Conservation (phyloP, 169 alveolate species). For the Plasmodium vinckei region DNA sequence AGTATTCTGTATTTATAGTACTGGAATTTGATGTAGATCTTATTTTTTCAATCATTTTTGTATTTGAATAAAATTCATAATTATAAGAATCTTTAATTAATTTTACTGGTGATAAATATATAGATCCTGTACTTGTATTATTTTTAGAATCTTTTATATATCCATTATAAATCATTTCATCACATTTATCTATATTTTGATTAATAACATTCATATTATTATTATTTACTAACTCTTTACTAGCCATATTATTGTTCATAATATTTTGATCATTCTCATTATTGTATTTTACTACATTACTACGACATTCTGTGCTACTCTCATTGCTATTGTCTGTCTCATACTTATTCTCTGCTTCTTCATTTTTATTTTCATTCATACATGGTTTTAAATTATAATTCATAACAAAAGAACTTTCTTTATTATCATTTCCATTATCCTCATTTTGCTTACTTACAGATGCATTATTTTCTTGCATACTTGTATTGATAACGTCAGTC, state of each 20-base stretch:
- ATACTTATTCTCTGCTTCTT: too few relatives aligned
- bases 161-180: background rate
- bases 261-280: background rate
- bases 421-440: too few relatives aligned
- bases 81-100: slow-evolving; percentile 19
- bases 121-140: background rate
- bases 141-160: background rate
- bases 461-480: too few relatives aligned
- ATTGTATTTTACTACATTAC: too few relatives aligned
- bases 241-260: background rate
- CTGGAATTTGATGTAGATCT: slow-evolving; percentile 64
- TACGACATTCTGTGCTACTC: too few relatives aligned
- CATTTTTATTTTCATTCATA: too few relatives aligned
- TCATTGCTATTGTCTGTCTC: too few relatives aligned
- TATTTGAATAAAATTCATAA: slow-evolving; percentile 25
- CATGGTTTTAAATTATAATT: too few relatives aligned
- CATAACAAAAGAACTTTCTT: too few relatives aligned
- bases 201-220: background rate
- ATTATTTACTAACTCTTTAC: background rate
- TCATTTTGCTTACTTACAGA: too few relatives aligned
- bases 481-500: too few relatives aligned
- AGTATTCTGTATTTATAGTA: slow-evolving; percentile 47
- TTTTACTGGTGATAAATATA: background rate
- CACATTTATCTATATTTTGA: background rate
- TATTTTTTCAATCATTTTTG: slow-evolving; percentile 35